Evolutionary conservation across 192 early-diverging fungal species (phyloP).

Genomic region (Gigaspora rosea): DNA sequence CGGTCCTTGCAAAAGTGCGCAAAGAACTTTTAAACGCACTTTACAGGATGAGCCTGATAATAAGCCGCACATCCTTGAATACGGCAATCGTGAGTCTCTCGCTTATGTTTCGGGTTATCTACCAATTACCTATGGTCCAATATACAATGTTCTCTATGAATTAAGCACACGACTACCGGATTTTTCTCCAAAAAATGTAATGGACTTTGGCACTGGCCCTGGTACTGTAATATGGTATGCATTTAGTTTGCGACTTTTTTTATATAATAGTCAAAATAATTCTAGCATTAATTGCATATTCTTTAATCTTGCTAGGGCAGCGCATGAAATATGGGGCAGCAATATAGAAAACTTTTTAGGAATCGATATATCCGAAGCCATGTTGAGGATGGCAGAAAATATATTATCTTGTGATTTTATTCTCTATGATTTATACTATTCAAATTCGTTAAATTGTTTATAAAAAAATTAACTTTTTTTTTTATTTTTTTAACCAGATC

Average conservation of each 20-base stretch:
- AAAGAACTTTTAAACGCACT: neutral
- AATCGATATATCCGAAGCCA: slow-evolving; percentile 76
- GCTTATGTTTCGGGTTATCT: slow-evolving; percentile 74
- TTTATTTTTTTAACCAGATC: neutral
- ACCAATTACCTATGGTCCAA: slow-evolving; percentile 64
- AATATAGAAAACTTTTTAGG: slow-evolving; percentile 54
- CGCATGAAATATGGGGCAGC: slow-evolving; percentile 56
- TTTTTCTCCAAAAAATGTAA: slow-evolving; percentile 56
- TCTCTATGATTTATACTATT: neutral
- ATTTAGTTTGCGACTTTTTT: neutral
- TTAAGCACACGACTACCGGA: slow-evolving; percentile 60
- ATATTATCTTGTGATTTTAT: slow-evolving; percentile 37
- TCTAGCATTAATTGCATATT: neutral
- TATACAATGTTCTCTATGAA: slow-evolving; percentile 69
- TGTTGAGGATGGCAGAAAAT: slow-evolving; percentile 70
- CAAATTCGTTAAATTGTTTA: neutral
- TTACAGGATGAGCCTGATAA: slow-evolving; percentile 33
- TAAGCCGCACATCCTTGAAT: slow-evolving; percentile 67
- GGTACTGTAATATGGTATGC: slow-evolving; percentile 76
- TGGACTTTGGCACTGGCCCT: slow-evolving; percentile 86
- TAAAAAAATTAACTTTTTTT: neutral
- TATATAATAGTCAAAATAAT: neutral
- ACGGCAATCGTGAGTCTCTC: slow-evolving; percentile 67
- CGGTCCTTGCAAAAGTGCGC: slow-evolving; percentile 6
- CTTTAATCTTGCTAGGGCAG: slow-evolving; percentile 49